phyloP scores from a whole-genome alignment of 108 stramenopile species.

The Stephanodiscus minutulus region DNA sequence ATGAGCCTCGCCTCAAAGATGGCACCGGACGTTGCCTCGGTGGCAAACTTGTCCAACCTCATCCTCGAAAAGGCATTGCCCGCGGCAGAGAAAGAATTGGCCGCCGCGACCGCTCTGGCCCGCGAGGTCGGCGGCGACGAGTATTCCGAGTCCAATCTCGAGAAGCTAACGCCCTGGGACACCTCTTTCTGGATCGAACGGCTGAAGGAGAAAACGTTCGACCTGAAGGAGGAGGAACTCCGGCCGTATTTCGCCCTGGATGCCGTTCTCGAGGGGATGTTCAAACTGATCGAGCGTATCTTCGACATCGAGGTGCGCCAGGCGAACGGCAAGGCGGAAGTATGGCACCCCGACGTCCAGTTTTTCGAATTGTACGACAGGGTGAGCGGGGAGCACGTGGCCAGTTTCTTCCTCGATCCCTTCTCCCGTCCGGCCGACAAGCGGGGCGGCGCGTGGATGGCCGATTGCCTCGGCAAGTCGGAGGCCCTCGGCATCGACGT shows the following conservation, averaged over 20 bases:
- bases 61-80: conserved; percentile 92
- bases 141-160: conserved; percentile 68
- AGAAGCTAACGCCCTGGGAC: conserved; percentile 91
- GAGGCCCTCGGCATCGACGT: conserved; percentile 77
- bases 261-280: conserved; percentile 92
- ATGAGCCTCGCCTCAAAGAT: conserved; percentile 89
- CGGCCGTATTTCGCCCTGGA: conserved; percentile 97
- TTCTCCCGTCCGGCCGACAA: conserved; percentile 96
- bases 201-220: conserved; percentile 95
- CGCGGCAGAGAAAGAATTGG: conserved; percentile 90
- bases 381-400: conserved; percentile 82
- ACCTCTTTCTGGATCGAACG: conserved; percentile 92
- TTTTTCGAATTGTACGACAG: conserved; percentile 95
- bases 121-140: conserved; percentile 77
- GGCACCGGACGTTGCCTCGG: conserved; percentile 89
- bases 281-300: conserved; percentile 85
- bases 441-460: conserved; percentile 98
- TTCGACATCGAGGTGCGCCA: conserved; percentile 87
- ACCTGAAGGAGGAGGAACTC: conserved; percentile 94
- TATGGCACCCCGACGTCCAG: conserved; percentile 95
- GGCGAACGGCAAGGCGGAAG: conserved; percentile 91
- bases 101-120: conserved; percentile 84
- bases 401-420: conserved; percentile 96
- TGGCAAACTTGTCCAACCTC: conserved; percentile 85
- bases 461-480: conserved; percentile 90